phyloP scores from a whole-genome alignment of 2,329 filamentous ascomycete genomes.

The Raffaelea arxii region DNA sequence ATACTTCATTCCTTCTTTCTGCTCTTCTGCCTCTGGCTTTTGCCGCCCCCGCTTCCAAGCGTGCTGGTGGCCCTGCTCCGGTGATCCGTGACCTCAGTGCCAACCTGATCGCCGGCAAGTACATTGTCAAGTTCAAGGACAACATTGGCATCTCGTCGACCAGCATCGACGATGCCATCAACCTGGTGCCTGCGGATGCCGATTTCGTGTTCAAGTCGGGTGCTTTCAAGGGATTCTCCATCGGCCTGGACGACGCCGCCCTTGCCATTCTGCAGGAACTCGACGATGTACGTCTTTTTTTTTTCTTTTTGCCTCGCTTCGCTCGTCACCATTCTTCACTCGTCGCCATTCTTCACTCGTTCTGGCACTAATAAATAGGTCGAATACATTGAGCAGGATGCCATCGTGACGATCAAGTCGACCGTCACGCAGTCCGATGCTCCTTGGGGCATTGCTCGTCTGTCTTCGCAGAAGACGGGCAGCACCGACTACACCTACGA shows the following conservation, averaged over 20 bases:
- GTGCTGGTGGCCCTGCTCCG: constrained; percentile 20
- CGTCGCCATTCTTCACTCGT: too few species aligned
- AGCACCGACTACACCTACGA: constrained; percentile 20
- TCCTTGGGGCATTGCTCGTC: constrained; percentile 19
- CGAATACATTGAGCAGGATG: constrained; percentile 22
- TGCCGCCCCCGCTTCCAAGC: constrained; percentile 19
- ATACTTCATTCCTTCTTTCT: constrained; percentile 25
- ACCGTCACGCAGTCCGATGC: constrained; percentile 16
- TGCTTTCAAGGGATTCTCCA: constrained; percentile 21
- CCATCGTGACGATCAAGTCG: constrained; percentile 18
- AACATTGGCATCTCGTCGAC: constrained; percentile 18
- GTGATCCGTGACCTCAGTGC: constrained; percentile 25
- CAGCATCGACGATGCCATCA: constrained; percentile 17
- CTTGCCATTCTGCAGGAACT: constrained; percentile 15
- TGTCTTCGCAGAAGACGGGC: constrained; percentile 15
- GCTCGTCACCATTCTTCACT: too few species aligned
- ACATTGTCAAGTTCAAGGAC: constrained; percentile 31
- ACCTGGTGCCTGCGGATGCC: constrained; percentile 11
- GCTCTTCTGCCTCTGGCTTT: constrained; percentile 25
- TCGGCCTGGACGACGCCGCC: constrained; percentile 12
- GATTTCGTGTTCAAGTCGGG: constrained; percentile 17
- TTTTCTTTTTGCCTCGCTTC: too few species aligned
- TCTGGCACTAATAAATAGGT: constrained; percentile 17
- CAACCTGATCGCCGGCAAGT: constrained; percentile 27
- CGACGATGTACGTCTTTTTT: constrained; percentile 13